A percentile compares a stretch with the other conserved stretches of the same genome.
Conservation (phyloP, 148 eudicot genomes). For the Silene uniflora region DNA sequence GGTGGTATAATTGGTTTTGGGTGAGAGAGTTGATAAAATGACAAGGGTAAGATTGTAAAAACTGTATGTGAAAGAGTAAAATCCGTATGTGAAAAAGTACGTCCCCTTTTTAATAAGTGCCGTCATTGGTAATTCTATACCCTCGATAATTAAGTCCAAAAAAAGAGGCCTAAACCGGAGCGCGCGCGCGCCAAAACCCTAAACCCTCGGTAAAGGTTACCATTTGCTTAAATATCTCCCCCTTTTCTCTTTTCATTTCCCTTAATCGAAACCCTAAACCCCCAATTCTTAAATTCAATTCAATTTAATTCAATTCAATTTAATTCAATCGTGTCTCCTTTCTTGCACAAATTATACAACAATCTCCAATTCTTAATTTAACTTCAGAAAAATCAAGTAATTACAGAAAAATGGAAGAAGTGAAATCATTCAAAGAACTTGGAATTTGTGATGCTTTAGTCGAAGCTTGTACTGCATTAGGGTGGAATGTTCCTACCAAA, state of each 20-base stretch:
- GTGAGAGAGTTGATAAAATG: no score
- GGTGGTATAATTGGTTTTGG: no score
- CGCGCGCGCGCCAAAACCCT: not conserved
- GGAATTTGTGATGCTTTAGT: slow-evolving; percentile 60
- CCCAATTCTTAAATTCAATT: not conserved
- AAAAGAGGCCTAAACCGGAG: no score
- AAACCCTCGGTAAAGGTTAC: not conserved
- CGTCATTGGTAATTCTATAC: no score
- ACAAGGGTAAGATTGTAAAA: no score
- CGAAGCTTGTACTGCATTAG: slow-evolving; percentile 63
- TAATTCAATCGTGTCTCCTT: no score
- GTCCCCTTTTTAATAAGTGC: no score
- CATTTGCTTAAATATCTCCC: not conserved
- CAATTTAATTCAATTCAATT: not conserved
- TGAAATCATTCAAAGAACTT: slow-evolving; percentile 58
- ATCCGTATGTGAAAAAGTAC: no score
- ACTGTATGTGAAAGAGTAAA: no score
- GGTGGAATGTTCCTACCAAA: slow-evolving; percentile 68
- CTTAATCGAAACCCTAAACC: not conserved
- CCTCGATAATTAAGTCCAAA: no score
- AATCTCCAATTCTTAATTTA: not conserved
- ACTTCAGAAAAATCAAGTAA: not conserved
- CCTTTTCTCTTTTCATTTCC: not conserved
- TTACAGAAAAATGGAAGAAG: slow-evolving; percentile 21
- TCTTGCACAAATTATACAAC: not conserved